A percentile compares a stretch with the other conserved stretches of the same genome.
Conservation (phyloP, 345 rosid genomes). For the Diplotaxis tenuifolia region DNA sequence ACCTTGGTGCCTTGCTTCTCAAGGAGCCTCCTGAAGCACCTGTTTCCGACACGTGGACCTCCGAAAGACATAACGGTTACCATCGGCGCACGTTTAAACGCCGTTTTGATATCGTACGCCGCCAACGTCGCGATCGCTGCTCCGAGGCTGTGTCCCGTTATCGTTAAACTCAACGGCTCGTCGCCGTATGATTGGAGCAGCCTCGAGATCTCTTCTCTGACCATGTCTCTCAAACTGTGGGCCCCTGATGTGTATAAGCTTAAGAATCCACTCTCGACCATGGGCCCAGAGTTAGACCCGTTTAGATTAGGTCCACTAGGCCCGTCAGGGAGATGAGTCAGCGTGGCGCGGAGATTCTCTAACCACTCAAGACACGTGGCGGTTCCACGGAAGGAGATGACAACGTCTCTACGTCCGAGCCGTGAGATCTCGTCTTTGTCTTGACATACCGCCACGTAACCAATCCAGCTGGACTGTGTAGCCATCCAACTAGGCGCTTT, state of each 20-base stretch:
- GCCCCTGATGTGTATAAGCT: conserved; percentile 70
- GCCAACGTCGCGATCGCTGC: conserved; percentile 83
- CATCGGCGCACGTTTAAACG: conserved; percentile 49
- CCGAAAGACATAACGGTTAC: conserved; percentile 91
- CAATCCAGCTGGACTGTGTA: conserved; percentile 86
- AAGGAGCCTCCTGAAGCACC: conserved; percentile 52
- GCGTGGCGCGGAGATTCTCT: conserved; percentile 80
- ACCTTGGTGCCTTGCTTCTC: conserved; percentile 76
- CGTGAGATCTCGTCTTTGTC: conserved; percentile 73
- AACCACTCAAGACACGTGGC: conserved; percentile 94
- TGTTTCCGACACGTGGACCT: conserved; percentile 89
- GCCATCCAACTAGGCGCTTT: conserved; percentile 65
- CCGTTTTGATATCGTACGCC: conserved; percentile 68
- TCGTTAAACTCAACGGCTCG: conserved; percentile 75
- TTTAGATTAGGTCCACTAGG: neutral
- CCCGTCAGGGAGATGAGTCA: conserved; percentile 46
- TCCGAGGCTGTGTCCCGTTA: conserved; percentile 93
- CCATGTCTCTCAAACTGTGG: conserved; percentile 63
- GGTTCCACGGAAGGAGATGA: conserved; percentile 82
- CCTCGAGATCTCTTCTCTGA: conserved; percentile 57
- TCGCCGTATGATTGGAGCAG: conserved; percentile 57
- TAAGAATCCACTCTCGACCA: conserved; percentile 91
- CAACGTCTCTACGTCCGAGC: conserved; percentile 82
- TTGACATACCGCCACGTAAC: conserved; percentile 86
- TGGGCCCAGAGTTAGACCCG: conserved; percentile 41